phyloP scores from a whole-genome alignment of 768 basidiomycete species.

The Suillus placidus region DNA sequence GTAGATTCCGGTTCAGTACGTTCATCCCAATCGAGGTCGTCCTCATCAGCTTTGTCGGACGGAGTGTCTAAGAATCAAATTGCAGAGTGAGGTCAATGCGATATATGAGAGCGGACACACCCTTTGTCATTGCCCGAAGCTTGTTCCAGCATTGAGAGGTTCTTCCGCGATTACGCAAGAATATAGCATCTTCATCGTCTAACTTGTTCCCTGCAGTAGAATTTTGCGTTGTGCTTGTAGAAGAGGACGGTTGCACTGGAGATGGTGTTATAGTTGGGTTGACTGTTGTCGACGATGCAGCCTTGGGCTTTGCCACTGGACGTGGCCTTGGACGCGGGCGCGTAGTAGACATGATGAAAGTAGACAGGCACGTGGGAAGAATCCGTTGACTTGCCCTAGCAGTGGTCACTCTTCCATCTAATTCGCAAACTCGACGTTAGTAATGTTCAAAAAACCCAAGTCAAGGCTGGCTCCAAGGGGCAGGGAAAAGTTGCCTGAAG shows the following conservation, averaged over 20 bases:
- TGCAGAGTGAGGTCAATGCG: not conserved
- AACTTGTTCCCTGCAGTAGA: conserved; percentile 15
- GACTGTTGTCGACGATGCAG: conserved; percentile 16
- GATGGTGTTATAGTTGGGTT: conserved; percentile 9
- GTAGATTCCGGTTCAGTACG: conserved; percentile 18
- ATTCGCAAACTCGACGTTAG: conserved; percentile 34
- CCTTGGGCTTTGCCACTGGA: conserved; percentile 37
- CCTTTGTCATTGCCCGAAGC: conserved; percentile 56
- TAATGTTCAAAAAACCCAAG: conserved; percentile 48
- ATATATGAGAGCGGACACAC: conserved; percentile 36
- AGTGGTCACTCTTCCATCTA: not conserved
- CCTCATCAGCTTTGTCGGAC: conserved; percentile 21
- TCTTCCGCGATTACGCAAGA: conserved; percentile 66
- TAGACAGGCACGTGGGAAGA: conserved; percentile 32
- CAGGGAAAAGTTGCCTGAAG: conserved; percentile 34
- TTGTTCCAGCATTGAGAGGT: conserved; percentile 60
- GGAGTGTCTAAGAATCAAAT: conserved; percentile 23
- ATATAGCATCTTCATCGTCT: conserved; percentile 68
- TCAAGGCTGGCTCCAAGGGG: conserved; percentile 42
- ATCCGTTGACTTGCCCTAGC: not conserved
- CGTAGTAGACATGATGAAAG: conserved; percentile 33
- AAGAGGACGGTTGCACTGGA: conserved; percentile 18
- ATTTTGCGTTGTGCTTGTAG: conserved; percentile 10
- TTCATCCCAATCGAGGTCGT: conserved; percentile 26
- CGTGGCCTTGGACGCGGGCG: conserved; percentile 58